Percentiles rank a stretch among this genome's conserved stretches.
Evolutionary conservation across 148 eudicot genomes (phyloP).

Genomic region (Selenicereus undatus): DNA sequence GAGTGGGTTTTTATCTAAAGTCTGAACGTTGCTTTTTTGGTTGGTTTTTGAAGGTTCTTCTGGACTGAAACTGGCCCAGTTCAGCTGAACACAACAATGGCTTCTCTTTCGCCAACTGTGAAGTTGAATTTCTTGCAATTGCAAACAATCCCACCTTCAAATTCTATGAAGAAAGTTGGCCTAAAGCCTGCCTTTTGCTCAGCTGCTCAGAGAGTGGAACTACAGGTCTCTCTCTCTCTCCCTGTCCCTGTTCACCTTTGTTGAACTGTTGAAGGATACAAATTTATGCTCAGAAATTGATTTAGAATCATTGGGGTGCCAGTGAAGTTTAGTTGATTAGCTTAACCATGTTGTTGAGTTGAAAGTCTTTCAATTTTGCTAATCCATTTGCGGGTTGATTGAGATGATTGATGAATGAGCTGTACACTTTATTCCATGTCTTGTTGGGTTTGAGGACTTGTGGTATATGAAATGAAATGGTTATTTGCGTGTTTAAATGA

Average conservation of each 20-base stretch:
- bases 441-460: not conserved
- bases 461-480: no score
- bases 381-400: not conserved
- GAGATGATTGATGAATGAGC: not conserved
- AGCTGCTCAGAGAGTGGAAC: constrained; percentile 25
- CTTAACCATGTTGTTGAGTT: not conserved
- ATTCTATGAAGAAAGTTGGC: constrained; percentile 17
- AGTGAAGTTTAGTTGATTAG: not conserved
- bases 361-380: not conserved
- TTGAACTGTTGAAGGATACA: not conserved
- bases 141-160: constrained; percentile 13
- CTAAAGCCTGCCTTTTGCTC: constrained; percentile 42
- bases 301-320: not conserved
- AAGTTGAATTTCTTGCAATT: constrained; percentile 24
- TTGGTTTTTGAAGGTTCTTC: constrained; percentile 3
- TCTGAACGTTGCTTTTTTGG: constrained; percentile 6
- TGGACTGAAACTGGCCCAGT: not conserved
- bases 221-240: constrained; percentile 10
- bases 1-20: constrained; percentile 9
- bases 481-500: no score
- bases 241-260: not conserved
- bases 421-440: not conserved
- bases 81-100: constrained; percentile 33
- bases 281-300: not conserved
- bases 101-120: constrained; percentile 28